A percentile compares a stretch with the other conserved stretches of the same genome.
Conservation (phyloP, 352 stramenopile genomes). For the Phytopythium sindhum region DNA sequence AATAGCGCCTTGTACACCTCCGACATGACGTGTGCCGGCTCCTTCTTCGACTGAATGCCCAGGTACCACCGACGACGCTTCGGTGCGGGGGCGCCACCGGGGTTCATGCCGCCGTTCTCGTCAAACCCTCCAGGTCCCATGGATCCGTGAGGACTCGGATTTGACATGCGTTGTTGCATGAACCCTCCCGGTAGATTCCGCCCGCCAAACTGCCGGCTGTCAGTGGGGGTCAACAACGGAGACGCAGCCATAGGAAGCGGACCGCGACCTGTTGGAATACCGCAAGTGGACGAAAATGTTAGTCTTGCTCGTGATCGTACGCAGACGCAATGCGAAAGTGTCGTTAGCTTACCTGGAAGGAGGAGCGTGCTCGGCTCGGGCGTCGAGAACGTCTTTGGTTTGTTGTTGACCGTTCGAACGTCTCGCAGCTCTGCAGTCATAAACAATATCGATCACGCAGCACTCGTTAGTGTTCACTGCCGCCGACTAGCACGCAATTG, state of each 20-base stretch:
- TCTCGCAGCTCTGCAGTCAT: slow-evolving; percentile 56
- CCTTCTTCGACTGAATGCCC: slow-evolving; percentile 99
- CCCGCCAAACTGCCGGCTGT: slow-evolving; percentile 67
- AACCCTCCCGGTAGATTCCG: slow-evolving; percentile 28
- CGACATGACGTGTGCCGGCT: slow-evolving; percentile 99
- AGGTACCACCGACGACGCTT: slow-evolving; percentile 96
- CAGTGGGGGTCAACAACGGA: slow-evolving; percentile 63
- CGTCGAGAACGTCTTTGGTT: slow-evolving; percentile 76
- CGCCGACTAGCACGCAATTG: not conserved
- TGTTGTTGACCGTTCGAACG: slow-evolving; percentile 60
- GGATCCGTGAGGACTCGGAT: slow-evolving; percentile 2
- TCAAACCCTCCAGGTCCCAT: slow-evolving; percentile 26
- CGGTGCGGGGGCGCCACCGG: slow-evolving; percentile 26
- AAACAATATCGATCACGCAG: not conserved
- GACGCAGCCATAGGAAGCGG: slow-evolving; percentile 82
- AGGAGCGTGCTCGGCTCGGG: slow-evolving; percentile 63
- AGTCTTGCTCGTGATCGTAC: not conserved
- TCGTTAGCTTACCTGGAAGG: slow-evolving; percentile 33
- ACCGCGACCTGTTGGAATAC: slow-evolving; percentile 35
- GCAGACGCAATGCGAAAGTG: not conserved
- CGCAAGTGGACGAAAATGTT: not conserved
- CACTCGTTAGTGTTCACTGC: slow-evolving; percentile 6
- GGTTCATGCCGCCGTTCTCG: slow-evolving; percentile 18
- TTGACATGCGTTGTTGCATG: slow-evolving; percentile 21
- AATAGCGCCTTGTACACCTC: slow-evolving; percentile 99